These are phyloP conservation scores for Naganishia albida DNA, from an alignment of 1,284 basidiomycete species.

Conservation along the genomic window DNA sequence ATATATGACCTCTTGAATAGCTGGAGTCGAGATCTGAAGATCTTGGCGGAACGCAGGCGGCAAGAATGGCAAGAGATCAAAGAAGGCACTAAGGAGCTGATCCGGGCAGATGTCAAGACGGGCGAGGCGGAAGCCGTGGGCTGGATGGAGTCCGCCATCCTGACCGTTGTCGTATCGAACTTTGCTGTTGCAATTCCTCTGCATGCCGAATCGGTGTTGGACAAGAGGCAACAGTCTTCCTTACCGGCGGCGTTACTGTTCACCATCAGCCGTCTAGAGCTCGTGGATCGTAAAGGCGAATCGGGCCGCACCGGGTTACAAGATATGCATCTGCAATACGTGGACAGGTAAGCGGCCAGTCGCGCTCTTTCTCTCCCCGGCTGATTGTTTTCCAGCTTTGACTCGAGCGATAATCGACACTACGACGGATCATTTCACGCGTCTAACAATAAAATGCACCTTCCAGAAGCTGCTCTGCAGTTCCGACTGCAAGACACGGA, in stretches of 20 bases:
- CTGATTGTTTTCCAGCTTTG: constrained; percentile 63
- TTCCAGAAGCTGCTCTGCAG: constrained; percentile 69
- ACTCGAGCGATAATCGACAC: constrained; percentile 67
- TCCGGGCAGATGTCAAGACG: constrained; percentile 51
- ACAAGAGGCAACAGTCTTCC: constrained; percentile 20
- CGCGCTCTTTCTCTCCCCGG: constrained; percentile 8
- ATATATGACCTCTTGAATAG: constrained; percentile 83
- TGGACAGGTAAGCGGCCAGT: constrained; percentile 46
- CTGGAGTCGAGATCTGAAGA: constrained; percentile 68
- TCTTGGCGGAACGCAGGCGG: constrained; percentile 70
- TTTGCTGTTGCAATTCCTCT: constrained; percentile 82
- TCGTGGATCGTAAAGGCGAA: constrained; percentile 71
- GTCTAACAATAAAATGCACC: constrained; percentile 68
- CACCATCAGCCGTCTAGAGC: constrained; percentile 71
- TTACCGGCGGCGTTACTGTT: constrained; percentile 71
- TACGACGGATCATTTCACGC: constrained; percentile 71
- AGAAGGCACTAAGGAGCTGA: constrained; percentile 71
- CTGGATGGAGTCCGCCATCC: constrained; percentile 68
- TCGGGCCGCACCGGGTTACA: constrained; percentile 73
- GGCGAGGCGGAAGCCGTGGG: constrained; percentile 43
- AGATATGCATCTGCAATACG: constrained; percentile 78
- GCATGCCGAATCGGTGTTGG: constrained; percentile 47
- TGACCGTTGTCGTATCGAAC: constrained; percentile 67
- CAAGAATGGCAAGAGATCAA: constrained; percentile 78
- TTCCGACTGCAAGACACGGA: constrained; percentile 66